phyloP scores from a whole-genome alignment of 1,139 yeast genomes.

The Candida frijolesensis region DNA sequence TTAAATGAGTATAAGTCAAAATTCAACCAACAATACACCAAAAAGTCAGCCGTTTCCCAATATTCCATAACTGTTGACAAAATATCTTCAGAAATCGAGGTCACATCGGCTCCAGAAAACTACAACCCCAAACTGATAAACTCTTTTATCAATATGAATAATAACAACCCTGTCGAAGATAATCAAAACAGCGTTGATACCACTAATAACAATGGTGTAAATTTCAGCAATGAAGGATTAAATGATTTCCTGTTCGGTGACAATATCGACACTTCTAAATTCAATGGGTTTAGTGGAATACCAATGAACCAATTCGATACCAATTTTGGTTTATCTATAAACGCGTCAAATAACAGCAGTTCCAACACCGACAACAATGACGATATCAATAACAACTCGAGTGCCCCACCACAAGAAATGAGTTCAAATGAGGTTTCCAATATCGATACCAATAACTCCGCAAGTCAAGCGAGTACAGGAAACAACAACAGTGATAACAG shows the following conservation, averaged over 20 bases:
- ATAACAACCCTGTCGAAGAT: neutral
- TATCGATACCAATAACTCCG: slow-evolving; percentile 3
- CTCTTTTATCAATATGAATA: slow-evolving; percentile 24
- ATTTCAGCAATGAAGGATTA: slow-evolving; percentile 5
- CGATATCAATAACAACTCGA: slow-evolving; percentile 8
- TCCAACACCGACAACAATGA: slow-evolving; percentile 6
- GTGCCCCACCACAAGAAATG: slow-evolving; percentile 1
- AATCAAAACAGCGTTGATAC: no score
- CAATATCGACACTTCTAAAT: slow-evolving; percentile 10
- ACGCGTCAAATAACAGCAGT: neutral
- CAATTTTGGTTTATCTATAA: slow-evolving; percentile 5
- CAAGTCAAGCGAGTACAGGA: neutral
- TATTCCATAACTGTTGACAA: slow-evolving; percentile 25
- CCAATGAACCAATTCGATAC: slow-evolving; percentile 18
- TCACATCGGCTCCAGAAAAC: slow-evolving; percentile 38
- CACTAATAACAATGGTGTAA: slow-evolving; percentile 1
- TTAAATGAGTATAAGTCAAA: slow-evolving; percentile 25
- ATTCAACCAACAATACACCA: slow-evolving; percentile 22
- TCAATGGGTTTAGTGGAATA: slow-evolving; percentile 15
- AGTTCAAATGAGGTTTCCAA: neutral
- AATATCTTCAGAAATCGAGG: slow-evolving; percentile 22
- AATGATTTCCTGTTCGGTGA: slow-evolving; percentile 2
- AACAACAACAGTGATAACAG: neutral
- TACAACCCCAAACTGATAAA: slow-evolving; percentile 40
- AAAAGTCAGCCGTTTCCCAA: slow-evolving; percentile 18